These are phyloP conservation scores for Flammula alnicola DNA, from an alignment of 1,284 basidiomycete species.

Conservation along the genomic window DNA sequence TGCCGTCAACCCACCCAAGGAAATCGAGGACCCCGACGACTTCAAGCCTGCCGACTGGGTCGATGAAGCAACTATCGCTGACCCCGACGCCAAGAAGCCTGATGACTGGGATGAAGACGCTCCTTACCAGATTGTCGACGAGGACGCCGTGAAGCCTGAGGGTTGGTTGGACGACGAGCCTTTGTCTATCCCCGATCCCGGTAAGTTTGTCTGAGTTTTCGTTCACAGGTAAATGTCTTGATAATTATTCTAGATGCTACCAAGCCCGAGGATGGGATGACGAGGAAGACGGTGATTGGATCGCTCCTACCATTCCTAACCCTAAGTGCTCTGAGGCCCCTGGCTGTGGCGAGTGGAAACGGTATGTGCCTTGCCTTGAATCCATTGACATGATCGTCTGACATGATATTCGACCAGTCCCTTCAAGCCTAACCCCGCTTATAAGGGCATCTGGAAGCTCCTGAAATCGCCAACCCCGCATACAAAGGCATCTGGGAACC, in stretches of 20 bases:
- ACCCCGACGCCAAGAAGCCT: constrained; percentile 89
- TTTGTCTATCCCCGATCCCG: constrained; percentile 84
- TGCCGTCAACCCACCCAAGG: constrained; percentile 90
- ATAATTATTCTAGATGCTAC: constrained; percentile 63
- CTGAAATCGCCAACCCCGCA: constrained; percentile 93
- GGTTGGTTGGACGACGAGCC: constrained; percentile 96
- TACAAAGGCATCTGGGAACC: constrained; percentile 98
- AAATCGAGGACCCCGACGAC: constrained; percentile 94
- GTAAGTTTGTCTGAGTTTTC: constrained; percentile 37
- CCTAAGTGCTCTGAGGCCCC: constrained; percentile 88
- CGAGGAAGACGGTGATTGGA: constrained; percentile 99
- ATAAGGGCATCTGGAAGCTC: constrained; percentile 97
- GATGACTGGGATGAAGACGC: constrained; percentile 97
- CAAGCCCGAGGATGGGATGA: constrained; percentile 99
- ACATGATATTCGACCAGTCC: no score
- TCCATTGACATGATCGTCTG: not conserved
- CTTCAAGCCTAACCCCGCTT: constrained; percentile 87
- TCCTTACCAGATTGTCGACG: constrained; percentile 88
- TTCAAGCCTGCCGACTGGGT: constrained; percentile 95
- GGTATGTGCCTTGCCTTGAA: constrained; percentile 42
- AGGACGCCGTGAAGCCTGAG: constrained; percentile 87
- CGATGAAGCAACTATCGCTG: constrained; percentile 84
- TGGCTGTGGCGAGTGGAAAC: constrained; percentile 94
- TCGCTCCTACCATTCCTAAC: constrained; percentile 88
- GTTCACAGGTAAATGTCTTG: not conserved